Base-by-base conservation (phyloP, 177 flowering plant genomes). In the Vitis hybrid region DNA sequence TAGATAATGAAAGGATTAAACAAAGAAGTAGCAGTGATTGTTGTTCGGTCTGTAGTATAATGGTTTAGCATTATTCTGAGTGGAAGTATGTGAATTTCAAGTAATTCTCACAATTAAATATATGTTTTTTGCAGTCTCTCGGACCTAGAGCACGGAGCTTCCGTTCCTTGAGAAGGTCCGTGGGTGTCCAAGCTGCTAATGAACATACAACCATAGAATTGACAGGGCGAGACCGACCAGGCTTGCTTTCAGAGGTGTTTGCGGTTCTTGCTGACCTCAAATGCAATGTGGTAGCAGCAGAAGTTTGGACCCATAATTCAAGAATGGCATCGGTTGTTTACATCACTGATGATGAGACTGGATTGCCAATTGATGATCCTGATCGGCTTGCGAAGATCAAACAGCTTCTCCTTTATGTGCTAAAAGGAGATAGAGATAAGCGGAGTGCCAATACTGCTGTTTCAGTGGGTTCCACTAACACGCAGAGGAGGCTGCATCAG, bases 251-350 rank as follows among this genome's bases (percentile, higher is more conserved):
- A 2, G 98, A 95, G 79, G 79, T 95, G 32, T 93, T 90, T 77
- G 96, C 97, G 3, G 94, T 95, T 61, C 97, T 95, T 9, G 52
- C 91, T 0, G 91, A 90, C 78, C 92, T 85, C 61, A 89, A 91
- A 69, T 95, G 99, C 78, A 95, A 95, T 75, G 91, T 95, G 35
- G 93, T 89, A 5, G 87, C 89, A 27, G 88, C 97, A 1, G 97
- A 95, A 79, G 90, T 95, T 11, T 95, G 99, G 98, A 95, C 99
- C 66, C 99, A 95, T 73, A 95, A 90, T 69, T 87, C 97, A 56
- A 82, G 99, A 75, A 88, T 93, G 96, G 99, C 99, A 52, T 91
- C 98, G 0, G 91, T 95, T 40, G 86, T 93, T 62, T 88, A 91
- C 76, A 89, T 95, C 57, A 95, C 90, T 0, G 97, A 91, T 68